These are phyloP conservation scores for Betula pendula DNA, from an alignment of 306 rosid species.

Conservation along the genomic window DNA sequence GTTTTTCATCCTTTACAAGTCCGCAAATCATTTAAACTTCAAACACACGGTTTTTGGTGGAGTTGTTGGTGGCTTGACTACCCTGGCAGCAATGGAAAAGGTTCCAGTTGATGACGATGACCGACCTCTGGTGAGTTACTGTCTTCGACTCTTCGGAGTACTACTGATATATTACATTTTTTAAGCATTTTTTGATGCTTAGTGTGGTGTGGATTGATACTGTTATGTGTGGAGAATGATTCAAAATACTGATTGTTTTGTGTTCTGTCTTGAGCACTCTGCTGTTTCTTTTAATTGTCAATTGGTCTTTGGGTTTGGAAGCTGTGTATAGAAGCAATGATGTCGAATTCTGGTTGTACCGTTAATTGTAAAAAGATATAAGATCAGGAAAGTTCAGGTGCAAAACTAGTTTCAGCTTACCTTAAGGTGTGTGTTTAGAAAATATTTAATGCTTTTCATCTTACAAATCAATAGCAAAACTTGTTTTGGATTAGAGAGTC, in stretches of 20 bases:
- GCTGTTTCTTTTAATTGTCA: background rate
- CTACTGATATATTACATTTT: constrained; percentile 23
- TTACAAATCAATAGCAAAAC: constrained; percentile 18
- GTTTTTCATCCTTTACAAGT: constrained; percentile 90
- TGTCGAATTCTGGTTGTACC: background rate
- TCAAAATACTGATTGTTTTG: background rate
- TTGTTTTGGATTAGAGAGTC: constrained; percentile 24
- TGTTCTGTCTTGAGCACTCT: background rate
- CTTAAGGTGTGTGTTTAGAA: background rate
- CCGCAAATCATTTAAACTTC: constrained; percentile 89
- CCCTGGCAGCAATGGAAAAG: constrained; percentile 89
- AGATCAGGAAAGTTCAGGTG: background rate
- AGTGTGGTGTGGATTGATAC: background rate
- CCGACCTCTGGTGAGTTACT: constrained; percentile 68
- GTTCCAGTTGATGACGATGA: constrained; percentile 88
- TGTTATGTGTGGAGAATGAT: background rate
- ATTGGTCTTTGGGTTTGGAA: background rate
- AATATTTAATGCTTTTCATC: constrained; percentile 12
- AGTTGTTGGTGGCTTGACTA: constrained; percentile 91
- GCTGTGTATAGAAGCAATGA: background rate
- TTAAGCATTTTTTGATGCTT: constrained; percentile 2
- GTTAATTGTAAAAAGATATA: background rate
- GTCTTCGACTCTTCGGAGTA: background rate
- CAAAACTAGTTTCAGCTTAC: background rate
- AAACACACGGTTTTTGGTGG: constrained; percentile 92